Percentiles rank a stretch among this genome's conserved stretches.
phyloP scores from a whole-genome alignment of 2,329 filamentous ascomycete species.

The Sphaerostilbella broomeana region DNA sequence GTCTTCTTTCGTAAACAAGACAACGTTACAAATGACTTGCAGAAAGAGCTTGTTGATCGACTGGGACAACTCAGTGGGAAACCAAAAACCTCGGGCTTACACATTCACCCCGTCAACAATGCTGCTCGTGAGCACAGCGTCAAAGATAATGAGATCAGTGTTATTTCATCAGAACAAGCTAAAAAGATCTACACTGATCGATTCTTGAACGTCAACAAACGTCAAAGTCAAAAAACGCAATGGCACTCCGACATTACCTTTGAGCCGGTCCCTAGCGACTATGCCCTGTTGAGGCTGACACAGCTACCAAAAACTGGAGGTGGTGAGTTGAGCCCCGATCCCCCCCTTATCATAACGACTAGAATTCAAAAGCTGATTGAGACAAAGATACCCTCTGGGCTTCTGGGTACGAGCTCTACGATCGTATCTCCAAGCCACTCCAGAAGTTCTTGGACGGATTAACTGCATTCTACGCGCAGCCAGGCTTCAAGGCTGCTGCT shows the following conservation, averaged over 20 bases:
- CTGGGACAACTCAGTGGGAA: slow-evolving; percentile 28
- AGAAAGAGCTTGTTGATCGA: slow-evolving; percentile 32
- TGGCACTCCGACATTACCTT: slow-evolving; percentile 47
- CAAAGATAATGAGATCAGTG: slow-evolving; percentile 36
- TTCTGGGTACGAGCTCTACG: slow-evolving; percentile 54
- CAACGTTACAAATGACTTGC: slow-evolving; percentile 28
- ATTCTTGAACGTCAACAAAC: slow-evolving; percentile 28
- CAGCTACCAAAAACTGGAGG: slow-evolving; percentile 50
- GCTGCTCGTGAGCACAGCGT: slow-evolving; percentile 40
- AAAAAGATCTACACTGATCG: slow-evolving; percentile 43
- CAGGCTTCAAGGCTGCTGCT: slow-evolving; percentile 45
- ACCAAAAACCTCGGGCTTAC: slow-evolving; percentile 43
- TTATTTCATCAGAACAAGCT: slow-evolving; percentile 36
- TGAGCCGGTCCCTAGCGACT: slow-evolving; percentile 45
- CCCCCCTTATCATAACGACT: too few species aligned
- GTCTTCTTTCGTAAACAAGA: slow-evolving; percentile 32
- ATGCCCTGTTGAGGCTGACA: slow-evolving; percentile 52
- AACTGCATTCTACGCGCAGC: slow-evolving; percentile 41
- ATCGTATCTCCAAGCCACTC: slow-evolving; percentile 44
- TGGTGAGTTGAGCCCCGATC: slow-evolving; percentile 27
- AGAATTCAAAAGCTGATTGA: not conserved
- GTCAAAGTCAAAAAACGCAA: slow-evolving; percentile 17
- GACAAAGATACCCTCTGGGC: slow-evolving; percentile 47
- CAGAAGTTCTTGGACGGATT: slow-evolving; percentile 41
- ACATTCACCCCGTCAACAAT: slow-evolving; percentile 49